Conservation (phyloP, 805 yeast genomes). For the Starmerella scarabaei region DNA sequence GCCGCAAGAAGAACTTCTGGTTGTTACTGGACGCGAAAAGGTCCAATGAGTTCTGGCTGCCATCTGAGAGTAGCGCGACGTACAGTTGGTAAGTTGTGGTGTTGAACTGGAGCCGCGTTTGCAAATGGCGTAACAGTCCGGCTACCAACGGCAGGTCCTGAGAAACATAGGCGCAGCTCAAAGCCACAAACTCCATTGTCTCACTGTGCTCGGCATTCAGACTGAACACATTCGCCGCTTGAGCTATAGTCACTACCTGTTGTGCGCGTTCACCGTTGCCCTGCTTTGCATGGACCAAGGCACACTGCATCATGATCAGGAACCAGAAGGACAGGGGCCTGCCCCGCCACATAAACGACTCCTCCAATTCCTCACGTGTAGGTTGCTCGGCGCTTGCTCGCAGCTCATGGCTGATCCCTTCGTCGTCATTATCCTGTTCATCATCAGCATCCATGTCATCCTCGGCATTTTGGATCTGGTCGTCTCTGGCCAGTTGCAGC, state of each 20-base stretch:
- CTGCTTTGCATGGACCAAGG: slow-evolving; percentile 50
- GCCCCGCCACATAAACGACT: slow-evolving; percentile 48
- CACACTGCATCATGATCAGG: slow-evolving; percentile 64
- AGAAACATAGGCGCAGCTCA: slow-evolving; percentile 41
- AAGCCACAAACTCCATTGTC: slow-evolving; percentile 48
- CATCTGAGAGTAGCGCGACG: slow-evolving; percentile 51
- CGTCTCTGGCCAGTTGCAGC: slow-evolving; percentile 22
- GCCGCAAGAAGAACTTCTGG: slow-evolving; percentile 82
- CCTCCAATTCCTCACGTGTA: slow-evolving; percentile 14
- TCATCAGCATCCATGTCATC: slow-evolving; percentile 1
- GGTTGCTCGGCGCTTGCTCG: not conserved
- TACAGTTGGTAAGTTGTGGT: slow-evolving; percentile 55
- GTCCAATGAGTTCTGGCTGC: slow-evolving; percentile 40
- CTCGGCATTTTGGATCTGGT: not conserved
- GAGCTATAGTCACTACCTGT: slow-evolving; percentile 60
- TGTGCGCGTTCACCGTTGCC: slow-evolving; percentile 51
- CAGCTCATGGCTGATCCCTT: too few relatives aligned
- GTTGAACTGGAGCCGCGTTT: slow-evolving; percentile 64
- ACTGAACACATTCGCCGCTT: slow-evolving; percentile 63
- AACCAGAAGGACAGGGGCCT: slow-evolving; percentile 73
- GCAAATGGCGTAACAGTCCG: slow-evolving; percentile 46
- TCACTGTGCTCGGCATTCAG: slow-evolving; percentile 50
- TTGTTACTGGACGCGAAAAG: slow-evolving; percentile 64
- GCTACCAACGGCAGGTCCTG: slow-evolving; percentile 44
- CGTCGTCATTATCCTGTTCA: slow-evolving; percentile 19